phyloP scores from a whole-genome alignment of 73 alveolate genomes.

The Tetrahymena elliotti region DNA sequence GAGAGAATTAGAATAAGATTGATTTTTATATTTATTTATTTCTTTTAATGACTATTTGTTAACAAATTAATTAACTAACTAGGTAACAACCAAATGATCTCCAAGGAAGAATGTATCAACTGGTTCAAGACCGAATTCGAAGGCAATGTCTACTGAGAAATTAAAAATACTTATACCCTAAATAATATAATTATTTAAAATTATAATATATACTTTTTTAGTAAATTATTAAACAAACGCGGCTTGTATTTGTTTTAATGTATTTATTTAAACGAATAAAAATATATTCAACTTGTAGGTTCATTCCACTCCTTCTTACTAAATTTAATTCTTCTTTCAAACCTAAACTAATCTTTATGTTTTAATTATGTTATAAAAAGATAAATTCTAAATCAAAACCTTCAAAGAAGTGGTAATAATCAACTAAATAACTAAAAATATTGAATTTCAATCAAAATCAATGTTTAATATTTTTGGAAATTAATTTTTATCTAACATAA shows the following conservation, averaged over 20 bases:
- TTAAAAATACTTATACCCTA: conserved; percentile 17
- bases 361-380: too few relatives aligned
- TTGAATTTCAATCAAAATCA: too few relatives aligned
- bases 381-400: too few relatives aligned
- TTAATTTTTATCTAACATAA: too few relatives aligned
- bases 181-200: neutral
- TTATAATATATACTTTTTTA: neutral
- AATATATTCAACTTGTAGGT: neutral
- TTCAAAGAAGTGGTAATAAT: too few relatives aligned
- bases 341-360: neutral
- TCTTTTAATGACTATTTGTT: neutral
- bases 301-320: neutral
- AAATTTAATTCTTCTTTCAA: neutral
- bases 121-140: conserved; percentile 49
- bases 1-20: neutral
- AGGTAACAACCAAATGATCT: conserved; percentile 22
- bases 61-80: neutral
- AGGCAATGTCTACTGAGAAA: conserved; percentile 48
- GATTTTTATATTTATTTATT: neutral
- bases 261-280: neutral
- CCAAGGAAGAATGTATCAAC: conserved; percentile 42
- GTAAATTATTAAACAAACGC: neutral
- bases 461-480: too few relatives aligned
- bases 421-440: too few relatives aligned
- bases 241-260: neutral